Percentiles rank a stretch among this genome's conserved stretches.
phyloP scores from a whole-genome alignment of 208 protist species.

The Acanthamoeba lenticulata region DNA sequence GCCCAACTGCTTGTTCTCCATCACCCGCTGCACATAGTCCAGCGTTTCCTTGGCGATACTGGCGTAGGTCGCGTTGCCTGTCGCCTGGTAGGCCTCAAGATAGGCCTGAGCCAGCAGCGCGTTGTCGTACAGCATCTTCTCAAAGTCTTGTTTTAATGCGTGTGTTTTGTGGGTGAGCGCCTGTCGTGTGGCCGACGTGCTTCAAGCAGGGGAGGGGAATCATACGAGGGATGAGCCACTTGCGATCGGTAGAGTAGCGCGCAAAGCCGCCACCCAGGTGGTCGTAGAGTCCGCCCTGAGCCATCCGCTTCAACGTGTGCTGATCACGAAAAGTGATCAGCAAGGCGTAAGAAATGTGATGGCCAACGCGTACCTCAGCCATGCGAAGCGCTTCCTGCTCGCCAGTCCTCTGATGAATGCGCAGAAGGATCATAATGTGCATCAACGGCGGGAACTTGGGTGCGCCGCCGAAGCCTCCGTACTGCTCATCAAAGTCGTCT shows the following conservation, averaged over 20 bases:
- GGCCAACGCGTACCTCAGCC: slow-evolving; percentile 22
- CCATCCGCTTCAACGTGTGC: slow-evolving; percentile 73
- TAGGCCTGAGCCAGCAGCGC: slow-evolving; percentile 64
- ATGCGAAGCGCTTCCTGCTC: not conserved
- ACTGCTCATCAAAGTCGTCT: slow-evolving; percentile 63
- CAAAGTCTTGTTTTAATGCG: not conserved
- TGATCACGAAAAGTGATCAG: not conserved
- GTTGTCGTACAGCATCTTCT: slow-evolving; percentile 78
- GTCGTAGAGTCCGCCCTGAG: slow-evolving; percentile 74
- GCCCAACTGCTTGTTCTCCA: slow-evolving; percentile 63
- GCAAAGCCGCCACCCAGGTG: slow-evolving; percentile 76
- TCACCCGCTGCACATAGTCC: slow-evolving; percentile 52
- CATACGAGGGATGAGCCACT: slow-evolving; percentile 77
- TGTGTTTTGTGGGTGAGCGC: not conserved
- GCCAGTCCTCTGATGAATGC: not conserved
- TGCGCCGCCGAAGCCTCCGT: slow-evolving; percentile 72
- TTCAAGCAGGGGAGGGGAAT: not conserved
- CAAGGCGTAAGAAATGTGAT: not conserved
- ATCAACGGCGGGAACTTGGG: slow-evolving; percentile 77
- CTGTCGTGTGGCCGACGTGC: not conserved
- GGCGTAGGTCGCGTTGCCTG: slow-evolving; percentile 56
- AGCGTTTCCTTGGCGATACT: slow-evolving; percentile 46
- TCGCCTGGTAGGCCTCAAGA: slow-evolving; percentile 69
- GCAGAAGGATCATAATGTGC: slow-evolving; percentile 64
- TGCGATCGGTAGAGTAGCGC: slow-evolving; percentile 68